Base-by-base conservation (phyloP, 768 basidiomycete genomes). In the Tylopilus vinaceipallidus region DNA sequence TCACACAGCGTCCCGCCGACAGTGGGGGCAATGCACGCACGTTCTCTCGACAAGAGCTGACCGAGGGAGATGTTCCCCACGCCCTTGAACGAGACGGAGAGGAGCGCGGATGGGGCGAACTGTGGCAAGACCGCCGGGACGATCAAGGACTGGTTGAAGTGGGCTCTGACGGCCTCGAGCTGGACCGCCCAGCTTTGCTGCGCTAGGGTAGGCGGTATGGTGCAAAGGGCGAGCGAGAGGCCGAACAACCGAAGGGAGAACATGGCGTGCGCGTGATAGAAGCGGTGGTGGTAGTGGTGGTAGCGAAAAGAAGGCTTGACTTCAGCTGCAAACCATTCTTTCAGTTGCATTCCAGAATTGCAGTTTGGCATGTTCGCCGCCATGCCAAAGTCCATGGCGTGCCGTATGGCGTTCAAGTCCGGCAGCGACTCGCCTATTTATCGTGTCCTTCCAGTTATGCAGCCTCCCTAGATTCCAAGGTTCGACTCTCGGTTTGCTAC, bases 121-220 rank as follows among this genome's bases (percentile, higher is more conserved):
- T 69, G 65, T 7, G 75, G 22, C 40, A 92, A 57, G 39, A 86
- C 67, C 45, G 77, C 69, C 2, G 91, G 88, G 35, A 86, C 81
- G 53, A 91, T 67, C 42, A 67, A 72, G 16, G 83, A 73, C 51
- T 79, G 76, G 13, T 58, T 67, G 65, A 91, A 86, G 65, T 90
- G 82, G 19, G 88, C 88, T 61, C 84, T 70, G 44, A 87, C 80
- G 30, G 78, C 81, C 47, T 74, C 74, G 40, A 88, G 69, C 49
- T 75, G 75, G 30, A 83, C 54, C 19, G 62, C 52, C 29, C 68
- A 66, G 48, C 68, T 69, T 48, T 63, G 56, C 64, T 85, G 82
- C 20, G 80, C 80, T 30, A 63, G 54, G 48, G 69, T 71, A 59
- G 77, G 64, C 27, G 74, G 70, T 27, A 42, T 14, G 23, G 11